A percentile compares a stretch with the other conserved stretches of the same genome.
These are phyloP conservation scores for Boletus sp. DNA, from an alignment of 1,284 basidiomycete species.

Conservation along the genomic window DNA sequence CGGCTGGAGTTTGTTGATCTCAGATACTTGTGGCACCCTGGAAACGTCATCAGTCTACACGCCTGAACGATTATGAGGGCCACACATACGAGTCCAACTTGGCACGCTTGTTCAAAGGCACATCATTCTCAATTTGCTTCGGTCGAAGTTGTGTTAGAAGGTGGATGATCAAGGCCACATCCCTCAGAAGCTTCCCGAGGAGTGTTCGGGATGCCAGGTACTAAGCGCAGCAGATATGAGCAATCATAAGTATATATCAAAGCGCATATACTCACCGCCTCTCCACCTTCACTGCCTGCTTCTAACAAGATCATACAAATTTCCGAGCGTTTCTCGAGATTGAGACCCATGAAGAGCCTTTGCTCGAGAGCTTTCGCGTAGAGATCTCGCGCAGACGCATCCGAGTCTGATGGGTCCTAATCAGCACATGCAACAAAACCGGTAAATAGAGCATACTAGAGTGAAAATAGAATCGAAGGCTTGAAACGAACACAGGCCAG, in stretches of 20 bases:
- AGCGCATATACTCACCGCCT: constrained; percentile 40
- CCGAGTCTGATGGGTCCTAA: constrained; percentile 25
- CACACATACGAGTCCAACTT: constrained; percentile 55
- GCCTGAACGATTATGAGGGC: neutral
- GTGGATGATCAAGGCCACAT: constrained; percentile 51
- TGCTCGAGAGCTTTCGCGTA: constrained; percentile 44
- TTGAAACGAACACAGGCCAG: constrained; percentile 48
- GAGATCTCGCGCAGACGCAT: constrained; percentile 34
- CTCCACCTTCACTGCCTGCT: constrained; percentile 41
- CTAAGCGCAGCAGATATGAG: constrained; percentile 31
- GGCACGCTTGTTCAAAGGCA: constrained; percentile 58
- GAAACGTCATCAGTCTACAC: constrained; percentile 2
- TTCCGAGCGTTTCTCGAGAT: constrained; percentile 49
- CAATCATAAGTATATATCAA: neutral
- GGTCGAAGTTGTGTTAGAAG: constrained; percentile 59
- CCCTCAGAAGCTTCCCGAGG: constrained; percentile 44
- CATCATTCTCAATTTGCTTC: constrained; percentile 35
- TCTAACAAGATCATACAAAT: constrained; percentile 54
- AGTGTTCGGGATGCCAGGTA: constrained; percentile 48
- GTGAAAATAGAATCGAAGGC: constrained; percentile 44
- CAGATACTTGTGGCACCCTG: constrained; percentile 23
- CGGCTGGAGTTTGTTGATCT: constrained; percentile 39
- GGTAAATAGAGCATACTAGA: constrained; percentile 37
- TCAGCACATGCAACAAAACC: constrained; percentile 1
- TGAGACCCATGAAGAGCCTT: constrained; percentile 51